These are phyloP conservation scores for Fusarium nanum DNA, from an alignment of 2,329 filamentous ascomycete species.

Conservation along the genomic window DNA sequence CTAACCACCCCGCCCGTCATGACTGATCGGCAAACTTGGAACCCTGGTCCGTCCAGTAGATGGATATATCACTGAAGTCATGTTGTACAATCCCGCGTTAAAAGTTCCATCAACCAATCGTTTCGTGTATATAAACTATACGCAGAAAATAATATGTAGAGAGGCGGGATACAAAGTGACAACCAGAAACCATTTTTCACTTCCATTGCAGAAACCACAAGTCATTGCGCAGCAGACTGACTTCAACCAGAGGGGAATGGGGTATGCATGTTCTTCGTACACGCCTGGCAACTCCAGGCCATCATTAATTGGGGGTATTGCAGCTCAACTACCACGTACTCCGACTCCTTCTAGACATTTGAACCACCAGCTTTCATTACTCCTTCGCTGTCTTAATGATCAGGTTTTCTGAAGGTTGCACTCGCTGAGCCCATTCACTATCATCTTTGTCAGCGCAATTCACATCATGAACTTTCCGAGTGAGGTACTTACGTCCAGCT, in stretches of 20 bases:
- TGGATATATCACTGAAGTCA: not conserved
- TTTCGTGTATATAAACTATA: constrained; percentile 35
- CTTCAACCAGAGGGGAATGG: constrained; percentile 38
- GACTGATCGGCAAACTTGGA: constrained; percentile 30
- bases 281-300: constrained; percentile 43
- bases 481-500: constrained; percentile 88
- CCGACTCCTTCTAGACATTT: constrained; percentile 27
- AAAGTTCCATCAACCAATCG: constrained; percentile 40
- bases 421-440: constrained; percentile 76
- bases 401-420: constrained; percentile 69
- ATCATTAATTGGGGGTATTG: constrained; percentile 50
- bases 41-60: constrained; percentile 1
- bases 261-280: constrained; percentile 47
- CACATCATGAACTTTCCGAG: not conserved
- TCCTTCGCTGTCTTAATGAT: constrained; percentile 65
- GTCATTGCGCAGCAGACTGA: constrained; percentile 30
- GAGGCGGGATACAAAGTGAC: constrained; percentile 39
- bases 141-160: constrained; percentile 36
- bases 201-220: constrained; percentile 29
- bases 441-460: constrained; percentile 45
- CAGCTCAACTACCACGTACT: constrained; percentile 40
- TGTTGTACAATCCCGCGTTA: not conserved
- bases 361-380: constrained; percentile 24
- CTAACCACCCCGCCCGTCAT: constrained; percentile 9
- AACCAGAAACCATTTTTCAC: constrained; percentile 28